phyloP scores from a whole-genome alignment of 345 rosid species.

The Schrenkiella parvula region DNA sequence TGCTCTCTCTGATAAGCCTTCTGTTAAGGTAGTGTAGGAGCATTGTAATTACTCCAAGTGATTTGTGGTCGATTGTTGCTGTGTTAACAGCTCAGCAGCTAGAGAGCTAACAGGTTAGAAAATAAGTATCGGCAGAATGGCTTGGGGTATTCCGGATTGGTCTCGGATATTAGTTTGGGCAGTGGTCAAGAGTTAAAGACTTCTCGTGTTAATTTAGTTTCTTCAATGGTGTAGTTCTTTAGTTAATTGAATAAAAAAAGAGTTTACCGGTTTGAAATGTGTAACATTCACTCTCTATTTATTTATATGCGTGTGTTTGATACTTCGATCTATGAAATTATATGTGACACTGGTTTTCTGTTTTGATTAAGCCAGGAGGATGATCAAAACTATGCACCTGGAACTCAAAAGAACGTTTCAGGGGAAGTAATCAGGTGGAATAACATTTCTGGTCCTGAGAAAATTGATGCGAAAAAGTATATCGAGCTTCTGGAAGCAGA shows the following conservation, averaged over 20 bases:
- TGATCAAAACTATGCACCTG: conserved; percentile 77
- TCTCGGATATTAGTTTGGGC: neutral
- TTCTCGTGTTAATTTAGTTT: neutral
- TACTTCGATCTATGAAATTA: neutral
- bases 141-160: neutral
- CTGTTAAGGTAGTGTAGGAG: neutral
- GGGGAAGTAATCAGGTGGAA: conserved; percentile 96
- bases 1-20: neutral
- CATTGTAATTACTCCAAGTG: neutral
- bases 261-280: neutral
- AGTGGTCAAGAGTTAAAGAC: neutral
- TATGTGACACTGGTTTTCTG: conserved; percentile 5
- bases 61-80: neutral
- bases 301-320: neutral
- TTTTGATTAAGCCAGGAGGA: conserved; percentile 41
- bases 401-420: conserved; percentile 87
- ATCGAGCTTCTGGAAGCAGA: conserved; percentile 94
- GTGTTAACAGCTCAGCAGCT: neutral
- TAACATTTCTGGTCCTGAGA: conserved; percentile 82
- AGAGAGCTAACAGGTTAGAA: neutral
- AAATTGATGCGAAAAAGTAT: conserved; percentile 82
- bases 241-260: neutral
- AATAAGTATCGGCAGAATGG: too few relatives aligned
- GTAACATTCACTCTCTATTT: neutral
- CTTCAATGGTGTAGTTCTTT: neutral